These are phyloP conservation scores for Sideroxylon spinosum DNA, from an alignment of 179 eudicot species.

Conservation along the genomic window DNA sequence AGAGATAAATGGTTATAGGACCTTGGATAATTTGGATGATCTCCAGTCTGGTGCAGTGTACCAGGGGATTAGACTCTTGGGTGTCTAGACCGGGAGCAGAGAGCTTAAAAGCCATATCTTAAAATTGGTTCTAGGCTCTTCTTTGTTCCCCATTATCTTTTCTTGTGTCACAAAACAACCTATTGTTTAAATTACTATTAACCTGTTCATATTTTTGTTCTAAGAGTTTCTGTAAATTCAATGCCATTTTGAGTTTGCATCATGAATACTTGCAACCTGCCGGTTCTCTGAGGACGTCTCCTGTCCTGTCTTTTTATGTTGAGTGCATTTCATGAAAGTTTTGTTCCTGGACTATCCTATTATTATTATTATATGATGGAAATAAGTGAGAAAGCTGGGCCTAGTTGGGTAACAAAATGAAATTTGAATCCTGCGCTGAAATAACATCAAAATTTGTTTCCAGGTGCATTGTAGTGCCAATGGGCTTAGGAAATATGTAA, in stretches of 20 bases:
- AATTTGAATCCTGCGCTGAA: too few relatives aligned
- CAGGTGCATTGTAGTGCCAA: too few relatives aligned
- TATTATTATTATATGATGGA: not conserved
- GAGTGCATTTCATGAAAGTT: not conserved
- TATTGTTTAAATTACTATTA: not conserved
- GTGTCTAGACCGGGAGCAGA: not conserved
- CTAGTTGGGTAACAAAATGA: not conserved
- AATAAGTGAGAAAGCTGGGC: not conserved
- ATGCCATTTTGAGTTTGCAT: not conserved
- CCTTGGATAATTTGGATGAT: slow-evolving; percentile 53
- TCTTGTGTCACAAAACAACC: not conserved
- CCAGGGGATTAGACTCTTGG: slow-evolving; percentile 47
- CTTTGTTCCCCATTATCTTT: not conserved
- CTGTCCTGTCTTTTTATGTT: not conserved
- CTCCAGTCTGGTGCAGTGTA: slow-evolving; percentile 53
- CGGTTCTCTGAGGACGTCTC: not conserved
- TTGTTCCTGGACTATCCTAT: not conserved
- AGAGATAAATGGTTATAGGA: slow-evolving; percentile 53
- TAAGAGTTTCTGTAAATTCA: slow-evolving; percentile 6
- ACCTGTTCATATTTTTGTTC: not conserved
- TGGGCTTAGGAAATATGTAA: too few relatives aligned
- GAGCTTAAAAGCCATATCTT: not conserved
- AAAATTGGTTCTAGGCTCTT: not conserved
- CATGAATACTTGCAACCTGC: not conserved
- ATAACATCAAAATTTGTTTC: too few relatives aligned